These are phyloP conservation scores for Corymbia citriodora DNA, from an alignment of 441 rosid species.

Conservation along the genomic window DNA sequence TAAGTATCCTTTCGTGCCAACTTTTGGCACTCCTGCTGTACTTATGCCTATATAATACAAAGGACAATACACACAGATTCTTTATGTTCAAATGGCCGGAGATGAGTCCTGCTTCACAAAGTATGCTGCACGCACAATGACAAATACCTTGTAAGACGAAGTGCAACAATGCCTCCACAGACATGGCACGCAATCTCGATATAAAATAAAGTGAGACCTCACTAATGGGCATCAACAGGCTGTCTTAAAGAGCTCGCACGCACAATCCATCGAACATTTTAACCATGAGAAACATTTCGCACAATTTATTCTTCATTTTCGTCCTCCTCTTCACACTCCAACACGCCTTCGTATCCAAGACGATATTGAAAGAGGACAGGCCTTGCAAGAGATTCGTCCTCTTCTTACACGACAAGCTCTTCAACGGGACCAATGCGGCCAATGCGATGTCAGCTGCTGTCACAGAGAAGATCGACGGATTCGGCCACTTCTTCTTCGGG, in stretches of 20 bases:
- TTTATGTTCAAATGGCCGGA: background rate
- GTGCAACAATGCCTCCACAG: background rate
- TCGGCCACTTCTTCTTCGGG: conserved; percentile 11
- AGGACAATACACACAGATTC: background rate
- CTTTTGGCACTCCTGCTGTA: no score
- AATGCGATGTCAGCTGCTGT: conserved; percentile 20
- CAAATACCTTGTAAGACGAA: background rate
- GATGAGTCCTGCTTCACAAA: background rate
- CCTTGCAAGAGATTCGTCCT: background rate
- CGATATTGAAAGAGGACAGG: background rate
- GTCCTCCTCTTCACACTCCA: background rate
- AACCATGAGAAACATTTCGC: background rate
- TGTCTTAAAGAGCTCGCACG: background rate
- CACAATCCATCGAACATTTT: background rate
- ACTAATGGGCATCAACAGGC: background rate
- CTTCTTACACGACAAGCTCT: background rate
- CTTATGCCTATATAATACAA: background rate
- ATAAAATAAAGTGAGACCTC: background rate
- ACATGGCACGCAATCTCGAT: background rate
- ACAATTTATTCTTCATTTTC: background rate
- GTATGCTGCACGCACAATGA: background rate
- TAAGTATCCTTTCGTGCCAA: no score
- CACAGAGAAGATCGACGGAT: background rate
- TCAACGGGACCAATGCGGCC: conserved; percentile 8
- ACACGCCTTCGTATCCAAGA: background rate